Evolutionary conservation across 768 basidiomycete genomes (phyloP).

Genomic region (Tylopilus cervinicoccineus): DNA sequence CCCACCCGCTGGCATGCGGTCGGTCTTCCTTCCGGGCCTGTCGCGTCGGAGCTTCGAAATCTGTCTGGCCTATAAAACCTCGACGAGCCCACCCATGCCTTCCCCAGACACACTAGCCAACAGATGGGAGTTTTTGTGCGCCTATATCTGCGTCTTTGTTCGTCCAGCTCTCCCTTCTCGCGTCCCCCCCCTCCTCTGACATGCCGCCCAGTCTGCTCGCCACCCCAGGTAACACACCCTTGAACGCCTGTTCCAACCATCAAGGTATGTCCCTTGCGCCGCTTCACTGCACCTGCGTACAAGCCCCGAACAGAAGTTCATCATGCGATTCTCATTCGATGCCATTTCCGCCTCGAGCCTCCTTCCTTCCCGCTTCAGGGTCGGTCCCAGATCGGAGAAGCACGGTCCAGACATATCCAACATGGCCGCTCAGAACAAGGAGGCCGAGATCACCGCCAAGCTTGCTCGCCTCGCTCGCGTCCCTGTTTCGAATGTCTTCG

Average conservation of each 20-base stretch:
- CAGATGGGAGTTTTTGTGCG: conserved; percentile 32
- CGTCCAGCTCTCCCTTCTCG: conserved; percentile 7
- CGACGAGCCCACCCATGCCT: neutral
- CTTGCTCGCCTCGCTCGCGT: conserved; percentile 27
- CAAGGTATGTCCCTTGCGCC: conserved; percentile 10
- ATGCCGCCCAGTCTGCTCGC: conserved; percentile 18
- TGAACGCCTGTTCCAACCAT: conserved; percentile 15
- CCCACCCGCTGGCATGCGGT: conserved; percentile 5
- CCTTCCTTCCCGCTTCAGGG: conserved; percentile 22
- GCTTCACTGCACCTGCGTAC: neutral
- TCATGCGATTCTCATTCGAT: conserved; percentile 21
- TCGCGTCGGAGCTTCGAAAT: conserved; percentile 27
- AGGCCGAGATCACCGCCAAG: conserved; percentile 19
- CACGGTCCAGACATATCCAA: conserved; percentile 25
- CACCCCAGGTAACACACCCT: conserved; percentile 29
- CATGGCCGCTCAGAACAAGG: conserved; percentile 10
- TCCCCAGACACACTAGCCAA: conserved; percentile 27
- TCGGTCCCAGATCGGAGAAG: conserved; percentile 9
- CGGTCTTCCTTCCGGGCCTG: conserved; percentile 20
- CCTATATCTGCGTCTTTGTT: conserved; percentile 27
- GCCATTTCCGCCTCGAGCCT: conserved; percentile 20
- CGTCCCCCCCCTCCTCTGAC: conserved; percentile 7
- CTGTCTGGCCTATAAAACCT: conserved; percentile 19
- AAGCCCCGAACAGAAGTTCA: conserved; percentile 12
- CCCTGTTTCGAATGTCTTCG: conserved; percentile 21